Conservation (phyloP, 352 stramenopile species). For the Thalassiosira mediterranea region DNA sequence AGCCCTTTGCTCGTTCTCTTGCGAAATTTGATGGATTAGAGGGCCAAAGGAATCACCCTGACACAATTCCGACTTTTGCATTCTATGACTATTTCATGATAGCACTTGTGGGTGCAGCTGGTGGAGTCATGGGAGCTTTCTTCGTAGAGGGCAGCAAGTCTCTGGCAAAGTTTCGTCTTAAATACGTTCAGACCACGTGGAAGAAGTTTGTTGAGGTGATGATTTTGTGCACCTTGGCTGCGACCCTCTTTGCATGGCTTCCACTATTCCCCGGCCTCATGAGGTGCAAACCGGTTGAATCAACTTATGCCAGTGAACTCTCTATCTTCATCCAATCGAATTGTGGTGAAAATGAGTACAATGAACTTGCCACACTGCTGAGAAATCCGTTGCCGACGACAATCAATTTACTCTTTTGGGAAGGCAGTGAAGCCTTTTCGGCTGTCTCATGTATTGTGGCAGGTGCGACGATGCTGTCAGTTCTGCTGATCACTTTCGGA, state of each 20-base stretch:
- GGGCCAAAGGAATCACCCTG: slow-evolving; percentile 9
- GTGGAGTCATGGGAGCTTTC: slow-evolving; percentile 85
- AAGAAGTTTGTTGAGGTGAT: slow-evolving; percentile 36
- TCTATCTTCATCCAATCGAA: slow-evolving; percentile 4
- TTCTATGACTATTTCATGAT: slow-evolving; percentile 88
- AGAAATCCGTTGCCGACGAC: slow-evolving; percentile 84
- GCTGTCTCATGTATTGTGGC: not conserved
- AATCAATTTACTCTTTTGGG: slow-evolving; percentile 15
- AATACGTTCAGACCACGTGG: slow-evolving; percentile 22
- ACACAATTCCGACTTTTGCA: slow-evolving; percentile 44
- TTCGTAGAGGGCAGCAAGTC: slow-evolving; percentile 87
- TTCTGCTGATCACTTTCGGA: slow-evolving; percentile 27
- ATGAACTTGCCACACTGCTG: slow-evolving; percentile 81
- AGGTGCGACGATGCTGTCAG: not conserved
- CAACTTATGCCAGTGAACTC: not conserved
- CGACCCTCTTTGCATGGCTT: not conserved
- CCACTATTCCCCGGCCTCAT: not conserved
- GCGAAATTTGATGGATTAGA: not conserved
- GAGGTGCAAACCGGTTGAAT: not conserved
- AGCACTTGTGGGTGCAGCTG: slow-evolving; percentile 88
- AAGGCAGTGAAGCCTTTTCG: slow-evolving; percentile 9
- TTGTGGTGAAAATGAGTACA: slow-evolving; percentile 37
- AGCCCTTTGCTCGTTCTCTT: not conserved
- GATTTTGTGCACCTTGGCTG: slow-evolving; percentile 5
- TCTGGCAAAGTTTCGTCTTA: slow-evolving; percentile 70